phyloP scores from a whole-genome alignment of 306 rosid species.

The Acmispon strigosus region DNA sequence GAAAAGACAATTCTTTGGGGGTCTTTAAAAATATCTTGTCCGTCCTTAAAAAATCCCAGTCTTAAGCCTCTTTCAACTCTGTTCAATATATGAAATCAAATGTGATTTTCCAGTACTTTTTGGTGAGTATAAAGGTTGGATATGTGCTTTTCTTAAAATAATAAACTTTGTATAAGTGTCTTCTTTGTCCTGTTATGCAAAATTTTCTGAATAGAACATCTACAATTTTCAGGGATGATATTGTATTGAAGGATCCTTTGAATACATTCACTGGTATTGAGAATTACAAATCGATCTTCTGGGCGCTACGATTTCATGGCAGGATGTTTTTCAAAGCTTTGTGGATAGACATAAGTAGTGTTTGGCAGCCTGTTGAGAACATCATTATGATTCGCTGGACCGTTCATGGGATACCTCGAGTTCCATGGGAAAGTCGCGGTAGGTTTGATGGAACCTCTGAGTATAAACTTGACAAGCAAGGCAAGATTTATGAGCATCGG shows the following conservation, averaged over 20 bases:
- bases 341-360: slow-evolving; percentile 64
- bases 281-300: slow-evolving; percentile 73
- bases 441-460: slow-evolving; percentile 85
- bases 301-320: slow-evolving; percentile 81
- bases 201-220: not conserved
- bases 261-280: slow-evolving; percentile 73
- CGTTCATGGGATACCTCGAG: slow-evolving; percentile 77
- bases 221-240: slow-evolving; percentile 59
- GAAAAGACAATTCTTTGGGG: not conserved
- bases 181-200: not conserved
- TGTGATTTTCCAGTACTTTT: not conserved
- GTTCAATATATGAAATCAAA: not conserved
- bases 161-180: not conserved
- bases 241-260: slow-evolving; percentile 80
- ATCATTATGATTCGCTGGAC: slow-evolving; percentile 86
- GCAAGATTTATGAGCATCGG: slow-evolving; percentile 77
- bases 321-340: slow-evolving; percentile 68
- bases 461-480: slow-evolving; percentile 85
- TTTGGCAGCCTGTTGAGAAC: slow-evolving; percentile 80
- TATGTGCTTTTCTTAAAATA: slow-evolving; percentile 3
- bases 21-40: not conserved
- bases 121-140: not conserved
- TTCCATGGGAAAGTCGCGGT: slow-evolving; percentile 81
- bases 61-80: not conserved
- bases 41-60: not conserved